Evolutionary conservation across 2,329 filamentous ascomycete species (phyloP).

Genomic region (Torrubiellomyces zombiae): DNA sequence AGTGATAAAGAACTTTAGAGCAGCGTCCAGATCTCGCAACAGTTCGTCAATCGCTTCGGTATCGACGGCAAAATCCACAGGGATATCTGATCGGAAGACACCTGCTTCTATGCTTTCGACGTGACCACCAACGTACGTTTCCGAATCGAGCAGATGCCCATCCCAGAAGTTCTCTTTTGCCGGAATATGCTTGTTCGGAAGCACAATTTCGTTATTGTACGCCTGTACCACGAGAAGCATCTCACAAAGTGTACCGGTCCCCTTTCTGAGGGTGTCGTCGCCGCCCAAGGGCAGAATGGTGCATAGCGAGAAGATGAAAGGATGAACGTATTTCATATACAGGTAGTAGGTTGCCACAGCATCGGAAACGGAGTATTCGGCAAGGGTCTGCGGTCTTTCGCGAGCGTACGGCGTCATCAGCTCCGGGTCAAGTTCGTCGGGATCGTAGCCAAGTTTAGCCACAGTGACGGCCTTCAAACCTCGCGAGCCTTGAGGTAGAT

Average conservation of each 20-base stretch:
- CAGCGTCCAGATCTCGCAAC: constrained; percentile 68
- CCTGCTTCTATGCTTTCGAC: constrained; percentile 98
- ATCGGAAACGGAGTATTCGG: constrained; percentile 97
- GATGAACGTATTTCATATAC: constrained; percentile 99
- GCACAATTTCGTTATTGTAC: constrained; percentile 75
- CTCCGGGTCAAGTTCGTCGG: constrained; percentile 92
- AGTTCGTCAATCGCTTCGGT: constrained; percentile 79
- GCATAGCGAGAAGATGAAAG: constrained; percentile 96
- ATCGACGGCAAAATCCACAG: constrained; percentile 86
- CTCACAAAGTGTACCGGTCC: constrained; percentile 95
- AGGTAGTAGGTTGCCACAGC: constrained; percentile 97
- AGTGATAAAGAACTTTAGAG: constrained; percentile 71
- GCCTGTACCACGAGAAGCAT: constrained; percentile 99
- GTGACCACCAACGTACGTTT: constrained; percentile 96
- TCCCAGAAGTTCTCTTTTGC: constrained; percentile 93
- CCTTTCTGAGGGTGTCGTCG: constrained; percentile 85
- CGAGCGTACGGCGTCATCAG: constrained; percentile 86
- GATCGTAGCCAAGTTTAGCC: constrained; percentile 94
- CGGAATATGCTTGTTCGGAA: constrained; percentile 91
- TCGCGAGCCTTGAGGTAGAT: constrained; percentile 90
- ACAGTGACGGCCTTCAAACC: constrained; percentile 96
- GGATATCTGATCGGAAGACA: constrained; percentile 90
- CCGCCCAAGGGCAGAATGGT: constrained; percentile 88
- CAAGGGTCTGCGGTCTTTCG: constrained; percentile 82
- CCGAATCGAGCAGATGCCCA: constrained; percentile 85